phyloP scores from a whole-genome alignment of 805 yeast species.

The Debaryomyces tyrocola region DNA sequence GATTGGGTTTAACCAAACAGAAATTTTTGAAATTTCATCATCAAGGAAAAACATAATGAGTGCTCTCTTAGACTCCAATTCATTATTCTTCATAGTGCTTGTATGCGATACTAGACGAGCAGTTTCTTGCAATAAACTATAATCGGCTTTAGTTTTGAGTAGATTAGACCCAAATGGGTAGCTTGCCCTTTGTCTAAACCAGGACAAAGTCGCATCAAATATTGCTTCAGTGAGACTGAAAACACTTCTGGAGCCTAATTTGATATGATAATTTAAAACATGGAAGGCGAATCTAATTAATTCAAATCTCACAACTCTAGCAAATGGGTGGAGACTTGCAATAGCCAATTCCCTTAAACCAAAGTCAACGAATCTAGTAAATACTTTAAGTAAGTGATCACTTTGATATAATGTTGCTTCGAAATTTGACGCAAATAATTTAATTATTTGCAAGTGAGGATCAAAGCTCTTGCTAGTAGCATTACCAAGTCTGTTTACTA shows the following conservation, averaged over 20 bases:
- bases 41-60: constrained; percentile 64
- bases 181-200: constrained; percentile 66
- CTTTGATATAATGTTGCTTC: constrained; percentile 77
- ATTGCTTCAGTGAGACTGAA: constrained; percentile 49
- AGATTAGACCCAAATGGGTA: constrained; percentile 88
- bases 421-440: constrained; percentile 71
- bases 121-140: constrained; percentile 55
- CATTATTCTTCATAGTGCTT: constrained; percentile 19
- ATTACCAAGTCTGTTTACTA: constrained; percentile 52
- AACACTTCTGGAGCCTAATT: constrained; percentile 48
- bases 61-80: constrained; percentile 49
- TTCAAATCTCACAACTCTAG: constrained; percentile 75
- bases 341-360: constrained; percentile 51
- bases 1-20: constrained; percentile 76
- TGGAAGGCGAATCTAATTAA: constrained; percentile 67
- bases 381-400: constrained; percentile 64
- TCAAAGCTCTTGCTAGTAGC: constrained; percentile 50
- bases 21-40: constrained; percentile 70
- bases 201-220: constrained; percentile 66
- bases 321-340: constrained; percentile 83
- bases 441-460: constrained; percentile 69
- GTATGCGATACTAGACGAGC: constrained; percentile 28
- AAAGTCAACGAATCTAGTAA: constrained; percentile 57
- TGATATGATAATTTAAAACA: constrained; percentile 55
- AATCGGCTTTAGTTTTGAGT: constrained; percentile 69